Evolutionary conservation across 1,284 basidiomycete species (phyloP).

Genomic region (Ustilago trichophora): DNA sequence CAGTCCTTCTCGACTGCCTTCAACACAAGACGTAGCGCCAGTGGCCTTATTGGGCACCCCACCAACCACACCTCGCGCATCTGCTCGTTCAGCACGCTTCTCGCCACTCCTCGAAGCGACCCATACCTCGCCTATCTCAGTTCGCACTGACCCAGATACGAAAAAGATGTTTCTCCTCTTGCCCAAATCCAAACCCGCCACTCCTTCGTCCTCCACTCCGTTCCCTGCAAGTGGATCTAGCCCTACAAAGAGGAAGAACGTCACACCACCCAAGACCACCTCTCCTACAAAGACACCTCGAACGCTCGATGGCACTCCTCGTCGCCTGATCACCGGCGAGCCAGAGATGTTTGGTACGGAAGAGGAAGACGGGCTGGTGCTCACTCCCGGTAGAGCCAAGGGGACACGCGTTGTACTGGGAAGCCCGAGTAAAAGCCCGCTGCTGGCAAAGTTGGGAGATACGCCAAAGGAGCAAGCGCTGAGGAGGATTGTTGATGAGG

Average conservation of each 20-base stretch:
- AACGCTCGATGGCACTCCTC: slow-evolving; percentile 10
- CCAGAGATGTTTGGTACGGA: slow-evolving; percentile 19
- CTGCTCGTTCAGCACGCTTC: slow-evolving; percentile 1
- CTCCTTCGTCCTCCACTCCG: neutral
- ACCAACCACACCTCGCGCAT: slow-evolving; percentile 16
- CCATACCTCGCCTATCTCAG: slow-evolving; percentile 42
- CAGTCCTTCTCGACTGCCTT: slow-evolving; percentile 6
- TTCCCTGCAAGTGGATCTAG: no score
- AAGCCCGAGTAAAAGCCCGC: slow-evolving; percentile 29
- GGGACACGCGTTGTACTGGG: slow-evolving; percentile 33
- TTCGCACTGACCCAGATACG: slow-evolving; percentile 50
- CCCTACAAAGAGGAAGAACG: slow-evolving; percentile 33
- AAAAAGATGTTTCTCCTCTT: slow-evolving; percentile 48
- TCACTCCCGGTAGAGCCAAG: slow-evolving; percentile 39
- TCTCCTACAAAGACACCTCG: slow-evolving; percentile 40
- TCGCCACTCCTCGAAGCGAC: slow-evolving; percentile 42
- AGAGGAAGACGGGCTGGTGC: slow-evolving; percentile 47
- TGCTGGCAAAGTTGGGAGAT: slow-evolving; percentile 9
- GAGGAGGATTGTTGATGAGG: slow-evolving; percentile 26
- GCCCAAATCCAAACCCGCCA: slow-evolving; percentile 8
- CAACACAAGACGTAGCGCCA: neutral
- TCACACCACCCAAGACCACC: slow-evolving; percentile 16
- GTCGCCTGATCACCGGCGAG: slow-evolving; percentile 27
- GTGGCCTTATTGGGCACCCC: slow-evolving; percentile 31
- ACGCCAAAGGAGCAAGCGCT: slow-evolving; percentile 27